Evolutionary conservation across 805 yeast species (phyloP).

Genomic region (Scheffersomyces lignosus): DNA sequence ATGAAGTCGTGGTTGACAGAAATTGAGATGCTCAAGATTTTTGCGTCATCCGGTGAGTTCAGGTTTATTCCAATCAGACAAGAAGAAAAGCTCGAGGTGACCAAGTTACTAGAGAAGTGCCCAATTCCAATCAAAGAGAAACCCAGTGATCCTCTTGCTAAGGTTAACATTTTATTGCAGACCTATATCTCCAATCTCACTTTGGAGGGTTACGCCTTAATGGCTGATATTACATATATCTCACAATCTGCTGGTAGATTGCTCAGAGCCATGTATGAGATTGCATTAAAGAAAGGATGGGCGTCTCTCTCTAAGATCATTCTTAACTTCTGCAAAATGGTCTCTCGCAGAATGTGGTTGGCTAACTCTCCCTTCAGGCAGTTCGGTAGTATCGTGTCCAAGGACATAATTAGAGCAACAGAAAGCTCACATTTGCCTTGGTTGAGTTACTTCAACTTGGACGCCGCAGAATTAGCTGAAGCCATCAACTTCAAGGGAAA

Average conservation of each 20-base stretch:
- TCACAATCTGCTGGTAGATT: slow-evolving; percentile 92
- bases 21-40: slow-evolving; percentile 74
- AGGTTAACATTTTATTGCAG: slow-evolving; percentile 78
- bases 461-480: slow-evolving; percentile 77
- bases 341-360: slow-evolving; percentile 80
- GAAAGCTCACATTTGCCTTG: slow-evolving; percentile 86
- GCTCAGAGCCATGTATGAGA: slow-evolving; percentile 80
- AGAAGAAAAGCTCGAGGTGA: slow-evolving; percentile 78
- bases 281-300: slow-evolving; percentile 72
- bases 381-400: slow-evolving; percentile 64
- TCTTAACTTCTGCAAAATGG: slow-evolving; percentile 73
- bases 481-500: slow-evolving; percentile 71
- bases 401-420: slow-evolving; percentile 65
- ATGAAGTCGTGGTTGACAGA: slow-evolving; percentile 65
- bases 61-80: slow-evolving; percentile 78
- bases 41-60: slow-evolving; percentile 84
- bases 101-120: slow-evolving; percentile 64
- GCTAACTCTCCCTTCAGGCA: slow-evolving; percentile 86
- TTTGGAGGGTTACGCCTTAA: slow-evolving; percentile 85
- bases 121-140: slow-evolving; percentile 86
- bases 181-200: slow-evolving; percentile 77
- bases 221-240: slow-evolving; percentile 90
- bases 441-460: slow-evolving; percentile 68
- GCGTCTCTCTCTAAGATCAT: slow-evolving; percentile 56
- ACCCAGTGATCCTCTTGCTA: slow-evolving; percentile 69